Base-by-base conservation (phyloP, 192 early-diverging fungal genomes). In the Backusella mclennaniae region DNA sequence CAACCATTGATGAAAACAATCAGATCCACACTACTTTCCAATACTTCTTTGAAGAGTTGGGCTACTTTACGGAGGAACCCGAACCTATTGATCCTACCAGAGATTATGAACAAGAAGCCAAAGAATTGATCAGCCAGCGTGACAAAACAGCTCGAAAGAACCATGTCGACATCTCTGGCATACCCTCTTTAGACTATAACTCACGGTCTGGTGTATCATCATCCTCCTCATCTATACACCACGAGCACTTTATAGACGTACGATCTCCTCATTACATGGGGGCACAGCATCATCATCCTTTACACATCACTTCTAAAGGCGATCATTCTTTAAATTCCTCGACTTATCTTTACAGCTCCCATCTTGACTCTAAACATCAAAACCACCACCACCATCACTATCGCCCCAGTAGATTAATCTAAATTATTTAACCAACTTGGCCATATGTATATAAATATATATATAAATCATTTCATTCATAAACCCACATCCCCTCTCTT, bases 21-120 rank as follows among this genome's bases (percentile, higher is more conserved):
- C 76, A 78, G 12, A 75, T 82, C 19, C 36, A 75, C 5, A 66
- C 73, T 2, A 42, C 53, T 1, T 52, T 42, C 63, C 35, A 70
- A 12, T 19, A 78, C n/a, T 77, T 82, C 31, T 82, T 77, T 75
- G 76, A 82, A 71, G 80, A 82, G 33, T 44, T 82, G 2, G 80
- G 80, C 11, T 74, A 75, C 17, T 38, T 82, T 1, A 66, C 73
- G 0, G 80, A 82, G 39, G 80, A 82, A 35, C 80, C 80, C 0
- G 80, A 82, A 14, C 80, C 71, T 12, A 78, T 82, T 71, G 80
- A 82, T 74, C 80, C 80, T 9, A 77, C 56, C 2, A 70, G 69
- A 46, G 73, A 79, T 39, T 79, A 79, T 19, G 77, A 73, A 35
- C 52, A 52, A 56, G 77, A 79, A 59, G 74, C 66, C 19, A 67